phyloP scores from a whole-genome alignment of 2,329 filamentous ascomycete species.

The Trichoderma asperellum region DNA sequence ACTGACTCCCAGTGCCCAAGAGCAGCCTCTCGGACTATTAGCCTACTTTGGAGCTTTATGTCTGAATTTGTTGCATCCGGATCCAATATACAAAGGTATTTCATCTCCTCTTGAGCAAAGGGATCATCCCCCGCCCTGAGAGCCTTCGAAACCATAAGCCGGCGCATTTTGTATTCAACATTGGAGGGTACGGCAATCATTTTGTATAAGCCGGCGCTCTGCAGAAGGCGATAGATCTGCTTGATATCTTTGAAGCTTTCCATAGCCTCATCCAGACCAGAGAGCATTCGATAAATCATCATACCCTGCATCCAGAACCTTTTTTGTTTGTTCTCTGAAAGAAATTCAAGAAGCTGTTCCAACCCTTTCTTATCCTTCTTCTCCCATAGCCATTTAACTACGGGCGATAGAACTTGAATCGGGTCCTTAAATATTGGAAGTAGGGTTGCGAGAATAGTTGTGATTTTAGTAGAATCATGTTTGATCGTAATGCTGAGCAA shows the following conservation, averaged over 20 bases:
- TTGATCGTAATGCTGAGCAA: slow-evolving; percentile 35
- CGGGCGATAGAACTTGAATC: slow-evolving; percentile 29
- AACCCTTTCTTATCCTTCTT: slow-evolving; percentile 26
- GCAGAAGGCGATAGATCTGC: slow-evolving; percentile 37
- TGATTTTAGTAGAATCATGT: slow-evolving; percentile 31
- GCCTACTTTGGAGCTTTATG: slow-evolving; percentile 36
- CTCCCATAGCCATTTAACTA: slow-evolving; percentile 24
- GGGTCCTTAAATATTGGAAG: slow-evolving; percentile 35
- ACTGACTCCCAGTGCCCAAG: slow-evolving; percentile 38
- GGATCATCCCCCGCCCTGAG: slow-evolving; percentile 38
- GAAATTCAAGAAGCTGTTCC: slow-evolving; percentile 26
- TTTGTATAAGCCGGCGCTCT: slow-evolving; percentile 38
- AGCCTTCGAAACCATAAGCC: slow-evolving; percentile 36
- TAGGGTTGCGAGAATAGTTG: slow-evolving; percentile 33
- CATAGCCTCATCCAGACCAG: slow-evolving; percentile 7
- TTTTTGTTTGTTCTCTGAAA: slow-evolving; percentile 25
- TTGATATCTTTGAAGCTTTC: slow-evolving; percentile 32
- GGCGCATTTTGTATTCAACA: slow-evolving; percentile 38
- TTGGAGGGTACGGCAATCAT: slow-evolving; percentile 29
- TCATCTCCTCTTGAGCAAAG: slow-evolving; percentile 37
- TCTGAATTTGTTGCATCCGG: slow-evolving; percentile 33
- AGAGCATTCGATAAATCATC: slow-evolving; percentile 30
- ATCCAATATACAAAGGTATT: slow-evolving; percentile 32
- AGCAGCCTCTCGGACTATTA: slow-evolving; percentile 38
- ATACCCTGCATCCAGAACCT: slow-evolving; percentile 31